Percentiles rank a stretch among this genome's conserved stretches.
Conservation (phyloP, 2,329 filamentous ascomycete genomes). For the Onygenales sp. region DNA sequence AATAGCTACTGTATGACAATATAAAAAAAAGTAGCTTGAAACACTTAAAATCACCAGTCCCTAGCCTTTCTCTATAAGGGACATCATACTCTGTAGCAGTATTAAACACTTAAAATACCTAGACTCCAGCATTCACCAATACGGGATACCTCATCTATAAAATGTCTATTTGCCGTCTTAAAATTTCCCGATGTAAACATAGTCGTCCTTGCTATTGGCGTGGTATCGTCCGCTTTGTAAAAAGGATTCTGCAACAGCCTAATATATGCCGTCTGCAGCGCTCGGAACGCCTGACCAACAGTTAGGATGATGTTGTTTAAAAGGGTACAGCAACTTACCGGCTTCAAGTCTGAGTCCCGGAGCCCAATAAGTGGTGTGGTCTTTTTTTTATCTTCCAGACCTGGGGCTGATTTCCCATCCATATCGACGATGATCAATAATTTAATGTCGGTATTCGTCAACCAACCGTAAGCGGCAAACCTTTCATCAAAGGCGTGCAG, state of each 20-base stretch:
- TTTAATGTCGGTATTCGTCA: slow-evolving; percentile 91
- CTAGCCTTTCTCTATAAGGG: too few species aligned
- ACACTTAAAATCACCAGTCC: too few species aligned
- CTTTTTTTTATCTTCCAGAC: slow-evolving; percentile 19
- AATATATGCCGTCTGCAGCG: slow-evolving; percentile 88
- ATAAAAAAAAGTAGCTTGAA: too few species aligned
- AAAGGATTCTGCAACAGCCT: slow-evolving; percentile 86
- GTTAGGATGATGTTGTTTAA: not conserved
- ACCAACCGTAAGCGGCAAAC: slow-evolving; percentile 86
- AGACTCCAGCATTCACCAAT: slow-evolving; percentile 82
- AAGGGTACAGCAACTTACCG: slow-evolving; percentile 42
- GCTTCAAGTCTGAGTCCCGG: slow-evolving; percentile 77
- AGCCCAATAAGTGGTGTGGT: slow-evolving; percentile 51
- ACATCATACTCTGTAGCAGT: not conserved
- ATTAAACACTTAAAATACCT: slow-evolving; percentile 53
- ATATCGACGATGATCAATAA: slow-evolving; percentile 88
- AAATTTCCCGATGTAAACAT: slow-evolving; percentile 38
- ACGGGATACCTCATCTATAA: slow-evolving; percentile 70
- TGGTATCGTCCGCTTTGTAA: slow-evolving; percentile 77
- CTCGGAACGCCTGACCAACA: slow-evolving; percentile 64
- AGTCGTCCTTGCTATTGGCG: slow-evolving; percentile 43
- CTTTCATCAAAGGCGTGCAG: slow-evolving; percentile 91
- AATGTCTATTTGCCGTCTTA: slow-evolving; percentile 72
- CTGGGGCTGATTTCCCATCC: slow-evolving; percentile 37
- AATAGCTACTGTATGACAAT: too few species aligned